phyloP scores from a whole-genome alignment of 371 early-diverging fungal genomes.

The Rhizopus delemar region DNA sequence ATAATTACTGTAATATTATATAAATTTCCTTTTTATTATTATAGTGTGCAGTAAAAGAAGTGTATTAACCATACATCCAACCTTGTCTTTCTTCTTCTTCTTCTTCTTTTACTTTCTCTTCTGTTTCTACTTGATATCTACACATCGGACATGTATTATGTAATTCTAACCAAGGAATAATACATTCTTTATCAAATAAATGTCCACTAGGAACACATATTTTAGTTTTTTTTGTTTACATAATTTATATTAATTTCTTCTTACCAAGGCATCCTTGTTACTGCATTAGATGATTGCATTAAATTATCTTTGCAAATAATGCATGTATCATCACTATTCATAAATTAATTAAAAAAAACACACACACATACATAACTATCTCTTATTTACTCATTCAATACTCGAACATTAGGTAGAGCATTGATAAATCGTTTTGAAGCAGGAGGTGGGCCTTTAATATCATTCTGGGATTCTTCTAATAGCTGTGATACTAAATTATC shows the following conservation, averaged over 20 bases:
- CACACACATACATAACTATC: neutral
- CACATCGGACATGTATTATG: conserved; percentile 67
- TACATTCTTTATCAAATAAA: conserved; percentile 58
- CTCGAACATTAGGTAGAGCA: conserved; percentile 28
- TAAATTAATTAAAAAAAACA: conserved; percentile 1
- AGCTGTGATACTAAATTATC: conserved; percentile 52
- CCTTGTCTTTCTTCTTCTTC: conserved; percentile 50
- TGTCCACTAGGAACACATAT: conserved; percentile 42
- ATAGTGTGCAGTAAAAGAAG: neutral
- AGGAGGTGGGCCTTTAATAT: conserved; percentile 56
- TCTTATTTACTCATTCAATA: conserved; percentile 28
- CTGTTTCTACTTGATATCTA: conserved; percentile 54
- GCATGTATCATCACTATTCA: conserved; percentile 47
- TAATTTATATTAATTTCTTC: neutral
- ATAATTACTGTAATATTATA: neutral
- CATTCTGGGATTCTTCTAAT: conserved; percentile 49
- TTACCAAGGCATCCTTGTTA: conserved; percentile 57
- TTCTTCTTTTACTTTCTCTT: conserved; percentile 43
- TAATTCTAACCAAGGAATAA: conserved; percentile 61
- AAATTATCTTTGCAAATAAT: conserved; percentile 54
- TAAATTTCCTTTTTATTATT: no score
- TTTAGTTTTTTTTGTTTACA: neutral
- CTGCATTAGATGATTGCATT: conserved; percentile 23
- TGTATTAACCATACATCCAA: conserved; percentile 49
- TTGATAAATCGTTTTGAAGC: conserved; percentile 49